A percentile compares a stretch with the other conserved stretches of the same genome.
These are phyloP conservation scores for Yarrowia hollandica DNA, from an alignment of 805 yeast genomes.

Conservation along the genomic window DNA sequence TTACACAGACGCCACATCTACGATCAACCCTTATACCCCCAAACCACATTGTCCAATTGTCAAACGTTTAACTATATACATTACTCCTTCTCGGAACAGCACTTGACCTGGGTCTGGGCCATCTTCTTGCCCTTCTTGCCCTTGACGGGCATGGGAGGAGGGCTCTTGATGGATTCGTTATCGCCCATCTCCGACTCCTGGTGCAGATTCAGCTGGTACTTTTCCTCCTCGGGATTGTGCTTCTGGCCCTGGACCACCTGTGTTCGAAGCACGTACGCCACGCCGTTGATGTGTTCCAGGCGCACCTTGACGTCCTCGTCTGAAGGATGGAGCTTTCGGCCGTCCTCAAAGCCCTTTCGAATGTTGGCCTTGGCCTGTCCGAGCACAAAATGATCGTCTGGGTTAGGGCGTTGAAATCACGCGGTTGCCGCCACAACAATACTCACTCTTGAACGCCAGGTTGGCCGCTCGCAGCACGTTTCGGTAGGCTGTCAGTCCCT, in stretches of 20 bases:
- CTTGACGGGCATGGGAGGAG: slow-evolving; percentile 27
- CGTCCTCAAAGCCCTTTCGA: slow-evolving; percentile 33
- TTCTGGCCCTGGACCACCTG: slow-evolving; percentile 84
- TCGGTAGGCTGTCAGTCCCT: slow-evolving; percentile 37
- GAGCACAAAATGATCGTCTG: slow-evolving; percentile 35
- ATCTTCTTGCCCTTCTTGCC: slow-evolving; percentile 25
- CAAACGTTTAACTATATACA: slow-evolving; percentile 3
- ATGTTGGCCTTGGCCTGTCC: slow-evolving; percentile 34
- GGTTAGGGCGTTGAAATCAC: slow-evolving; percentile 6
- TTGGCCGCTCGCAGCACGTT: slow-evolving; percentile 39
- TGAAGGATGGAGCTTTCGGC: slow-evolving; percentile 38
- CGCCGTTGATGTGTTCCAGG: slow-evolving; percentile 60
- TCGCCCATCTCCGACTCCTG: slow-evolving; percentile 86
- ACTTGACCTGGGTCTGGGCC: not conserved
- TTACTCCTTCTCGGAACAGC: slow-evolving; percentile 2
- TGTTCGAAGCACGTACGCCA: slow-evolving; percentile 63
- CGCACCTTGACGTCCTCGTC: slow-evolving; percentile 54
- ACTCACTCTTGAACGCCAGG: slow-evolving; percentile 40
- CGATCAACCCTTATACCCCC: too few relatives aligned
- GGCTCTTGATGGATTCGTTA: slow-evolving; percentile 69
- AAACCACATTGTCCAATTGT: not conserved
- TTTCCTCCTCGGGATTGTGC: slow-evolving; percentile 37
- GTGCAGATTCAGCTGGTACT: slow-evolving; percentile 63
- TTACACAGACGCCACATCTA: too few relatives aligned
- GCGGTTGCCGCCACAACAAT: too few relatives aligned